A percentile compares a stretch with the other conserved stretches of the same genome.
Evolutionary conservation across 192 early-diverging fungal species (phyloP).

Genomic region (Mortierella alpina): DNA sequence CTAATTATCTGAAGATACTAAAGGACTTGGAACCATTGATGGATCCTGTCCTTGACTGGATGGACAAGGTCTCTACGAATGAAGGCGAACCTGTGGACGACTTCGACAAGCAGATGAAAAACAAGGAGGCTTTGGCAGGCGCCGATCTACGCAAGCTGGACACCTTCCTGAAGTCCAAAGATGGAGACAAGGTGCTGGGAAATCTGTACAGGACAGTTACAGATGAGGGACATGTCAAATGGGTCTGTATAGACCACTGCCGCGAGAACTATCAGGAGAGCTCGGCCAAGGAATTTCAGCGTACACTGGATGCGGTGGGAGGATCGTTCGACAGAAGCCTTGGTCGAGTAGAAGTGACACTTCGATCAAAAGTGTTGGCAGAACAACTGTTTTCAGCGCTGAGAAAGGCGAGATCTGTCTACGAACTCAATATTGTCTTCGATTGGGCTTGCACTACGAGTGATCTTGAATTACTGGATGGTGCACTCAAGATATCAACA

Average conservation of each 20-base stretch:
- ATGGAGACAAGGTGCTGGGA: slow-evolving; percentile 1
- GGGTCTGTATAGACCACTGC: slow-evolving; percentile 15
- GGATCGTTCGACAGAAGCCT: neutral
- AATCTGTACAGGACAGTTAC: neutral
- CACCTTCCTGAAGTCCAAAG: neutral
- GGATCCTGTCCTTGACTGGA: too few species aligned
- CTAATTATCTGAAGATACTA: too few species aligned
- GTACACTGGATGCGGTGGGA: neutral
- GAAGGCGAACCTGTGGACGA: too few species aligned
- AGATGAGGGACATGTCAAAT: slow-evolving; percentile 4
- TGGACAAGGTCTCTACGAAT: too few species aligned
- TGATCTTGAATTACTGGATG: slow-evolving; percentile 6
- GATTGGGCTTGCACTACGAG: slow-evolving; percentile 7
- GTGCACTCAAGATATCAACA: slow-evolving; percentile 10
- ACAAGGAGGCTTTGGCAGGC: too few species aligned
- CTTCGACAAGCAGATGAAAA: too few species aligned
- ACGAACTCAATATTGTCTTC: neutral
- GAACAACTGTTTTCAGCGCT: neutral
- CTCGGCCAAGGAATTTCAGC: neutral
- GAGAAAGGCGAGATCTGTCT: too few species aligned
- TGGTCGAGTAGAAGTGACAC: neutral
- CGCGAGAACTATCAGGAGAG: neutral
- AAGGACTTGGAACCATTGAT: too few species aligned
- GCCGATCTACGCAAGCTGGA: too few species aligned
- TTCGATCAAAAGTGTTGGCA: neutral